phyloP scores from a whole-genome alignment of 805 yeast genomes.

The Candida endomychidarum region DNA sequence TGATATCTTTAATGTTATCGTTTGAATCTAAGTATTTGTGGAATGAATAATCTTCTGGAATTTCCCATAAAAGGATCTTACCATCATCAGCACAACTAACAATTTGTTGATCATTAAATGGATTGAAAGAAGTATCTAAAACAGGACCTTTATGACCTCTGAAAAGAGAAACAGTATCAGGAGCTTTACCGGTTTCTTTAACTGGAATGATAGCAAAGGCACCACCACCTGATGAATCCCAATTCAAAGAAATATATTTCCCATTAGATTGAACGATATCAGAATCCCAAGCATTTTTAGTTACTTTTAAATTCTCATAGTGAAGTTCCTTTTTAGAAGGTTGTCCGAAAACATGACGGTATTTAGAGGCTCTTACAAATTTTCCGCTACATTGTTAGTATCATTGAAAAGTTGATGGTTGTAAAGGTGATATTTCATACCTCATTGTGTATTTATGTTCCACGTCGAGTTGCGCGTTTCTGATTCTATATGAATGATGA shows the following conservation, averaged over 20 bases:
- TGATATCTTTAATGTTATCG: slow-evolving; percentile 63
- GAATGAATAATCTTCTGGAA: slow-evolving; percentile 80
- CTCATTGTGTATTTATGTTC: slow-evolving; percentile 3
- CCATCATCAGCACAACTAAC: slow-evolving; percentile 83
- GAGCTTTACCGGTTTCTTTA: slow-evolving; percentile 83
- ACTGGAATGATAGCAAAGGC: slow-evolving; percentile 94
- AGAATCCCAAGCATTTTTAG: slow-evolving; percentile 96
- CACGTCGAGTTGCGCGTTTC: neutral
- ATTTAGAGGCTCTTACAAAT: slow-evolving; percentile 95
- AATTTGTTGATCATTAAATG: slow-evolving; percentile 73
- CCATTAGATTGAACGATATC: slow-evolving; percentile 87
- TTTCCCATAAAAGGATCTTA: slow-evolving; percentile 79
- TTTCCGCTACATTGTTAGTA: slow-evolving; percentile 52
- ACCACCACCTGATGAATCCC: slow-evolving; percentile 97
- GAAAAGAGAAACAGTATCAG: slow-evolving; percentile 89
- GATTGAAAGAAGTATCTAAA: slow-evolving; percentile 93
- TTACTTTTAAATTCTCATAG: slow-evolving; percentile 72
- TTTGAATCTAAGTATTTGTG: slow-evolving; percentile 53
- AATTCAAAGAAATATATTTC: slow-evolving; percentile 78
- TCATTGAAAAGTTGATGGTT: neutral
- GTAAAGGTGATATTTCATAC: neutral
- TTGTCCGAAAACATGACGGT: slow-evolving; percentile 95
- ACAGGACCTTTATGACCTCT: slow-evolving; percentile 96
- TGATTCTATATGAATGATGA: neutral
- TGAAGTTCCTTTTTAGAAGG: slow-evolving; percentile 66